Evolutionary conservation across 352 stramenopile genomes (phyloP).

Genomic region (Globisporangium takayamanum): DNA sequence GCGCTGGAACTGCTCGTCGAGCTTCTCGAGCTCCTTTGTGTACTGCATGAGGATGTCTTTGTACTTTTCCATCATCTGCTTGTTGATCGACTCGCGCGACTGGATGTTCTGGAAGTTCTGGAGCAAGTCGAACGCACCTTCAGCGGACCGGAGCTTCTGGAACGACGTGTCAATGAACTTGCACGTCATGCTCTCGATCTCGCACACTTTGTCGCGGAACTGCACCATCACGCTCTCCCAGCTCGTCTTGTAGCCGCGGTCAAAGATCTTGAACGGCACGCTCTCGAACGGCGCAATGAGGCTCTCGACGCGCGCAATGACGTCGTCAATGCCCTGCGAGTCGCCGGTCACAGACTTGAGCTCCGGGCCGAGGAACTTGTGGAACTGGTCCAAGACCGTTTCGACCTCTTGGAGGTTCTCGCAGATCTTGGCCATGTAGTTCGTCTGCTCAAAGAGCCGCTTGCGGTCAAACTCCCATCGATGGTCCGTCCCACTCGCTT

Average conservation of each 20-base stretch:
- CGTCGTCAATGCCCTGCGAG: conserved; percentile 91
- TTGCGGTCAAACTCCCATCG: conserved; percentile 96
- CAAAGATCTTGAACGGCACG: conserved; percentile 92
- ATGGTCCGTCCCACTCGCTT: conserved; percentile 91
- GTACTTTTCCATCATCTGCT: conserved; percentile 96
- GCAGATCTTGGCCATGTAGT: conserved; percentile 96
- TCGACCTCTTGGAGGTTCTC: conserved; percentile 92
- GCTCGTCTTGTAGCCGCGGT: conserved; percentile 91
- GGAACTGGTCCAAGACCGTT: conserved; percentile 92
- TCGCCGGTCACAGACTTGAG: conserved; percentile 94
- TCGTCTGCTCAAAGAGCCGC: conserved; percentile 93
- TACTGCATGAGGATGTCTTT: conserved; percentile 96
- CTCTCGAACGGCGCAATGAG: conserved; percentile 86
- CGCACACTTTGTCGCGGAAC: conserved; percentile 90
- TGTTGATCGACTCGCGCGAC: conserved; percentile 93
- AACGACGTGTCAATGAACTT: conserved; percentile 95
- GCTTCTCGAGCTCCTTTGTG: conserved; percentile 91
- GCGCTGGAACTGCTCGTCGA: conserved; percentile 87
- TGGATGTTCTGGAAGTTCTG: conserved; percentile 97
- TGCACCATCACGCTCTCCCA: conserved; percentile 94
- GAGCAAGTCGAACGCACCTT: conserved; percentile 95
- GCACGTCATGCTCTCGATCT: conserved; percentile 94
- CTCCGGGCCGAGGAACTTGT: conserved; percentile 94
- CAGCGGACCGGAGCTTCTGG: conserved; percentile 91
- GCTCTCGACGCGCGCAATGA: conserved; percentile 84